Conservation (phyloP, 2,329 filamentous ascomycete species). For the Phyllosticta paracitricarpa region DNA sequence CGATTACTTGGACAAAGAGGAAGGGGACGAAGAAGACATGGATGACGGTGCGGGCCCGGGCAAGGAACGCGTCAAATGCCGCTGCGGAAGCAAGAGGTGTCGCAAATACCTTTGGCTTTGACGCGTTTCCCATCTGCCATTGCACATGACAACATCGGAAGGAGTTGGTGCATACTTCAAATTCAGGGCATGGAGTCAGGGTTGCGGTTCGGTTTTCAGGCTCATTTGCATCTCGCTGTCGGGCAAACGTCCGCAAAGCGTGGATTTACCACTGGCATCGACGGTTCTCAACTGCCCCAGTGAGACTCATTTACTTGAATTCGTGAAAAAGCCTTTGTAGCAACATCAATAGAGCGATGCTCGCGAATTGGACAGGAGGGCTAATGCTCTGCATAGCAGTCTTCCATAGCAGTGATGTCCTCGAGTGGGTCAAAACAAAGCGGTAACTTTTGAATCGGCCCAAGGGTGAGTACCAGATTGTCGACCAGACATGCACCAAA, state of each 20-base stretch:
- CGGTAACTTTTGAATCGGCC: no score
- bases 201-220: not conserved
- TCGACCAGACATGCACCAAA: not conserved
- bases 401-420: no score
- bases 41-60: conserved; percentile 37
- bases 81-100: conserved; percentile 56
- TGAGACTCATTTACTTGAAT: no score
- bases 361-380: no score
- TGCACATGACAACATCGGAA: not conserved
- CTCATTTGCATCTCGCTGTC: not conserved
- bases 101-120: conserved; percentile 57
- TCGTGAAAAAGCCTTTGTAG: no score
- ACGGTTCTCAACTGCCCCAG: no score
- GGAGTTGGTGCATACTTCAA: not conserved
- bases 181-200: not conserved
- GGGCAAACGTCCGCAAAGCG: not conserved
- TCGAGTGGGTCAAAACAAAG: no score
- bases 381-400: no score
- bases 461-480: not conserved
- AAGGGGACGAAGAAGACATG: conserved; percentile 22
- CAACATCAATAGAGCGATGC: no score
- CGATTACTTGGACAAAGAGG: conserved; percentile 63
- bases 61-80: conserved; percentile 25
- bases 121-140: not conserved
- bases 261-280: no score